Percentiles rank a stretch among this genome's conserved stretches.
Evolutionary conservation across 345 rosid genomes (phyloP).

Genomic region (Citrus maxima): DNA sequence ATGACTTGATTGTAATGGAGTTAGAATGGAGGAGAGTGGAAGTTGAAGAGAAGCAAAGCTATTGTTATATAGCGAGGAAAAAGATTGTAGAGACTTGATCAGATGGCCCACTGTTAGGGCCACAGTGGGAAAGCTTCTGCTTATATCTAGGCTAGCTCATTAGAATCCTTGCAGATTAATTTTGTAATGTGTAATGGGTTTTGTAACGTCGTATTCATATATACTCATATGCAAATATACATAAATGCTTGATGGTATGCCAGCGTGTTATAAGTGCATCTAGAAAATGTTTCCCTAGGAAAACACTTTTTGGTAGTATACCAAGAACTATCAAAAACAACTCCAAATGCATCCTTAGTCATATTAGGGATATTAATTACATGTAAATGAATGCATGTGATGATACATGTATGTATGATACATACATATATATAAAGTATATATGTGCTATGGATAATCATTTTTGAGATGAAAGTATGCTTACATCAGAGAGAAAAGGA

Average conservation of each 20-base stretch:
- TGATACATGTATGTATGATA: constrained; percentile 3
- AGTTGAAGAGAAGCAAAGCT: constrained; percentile 25
- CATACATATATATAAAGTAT: neutral
- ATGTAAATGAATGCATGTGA: too few species aligned
- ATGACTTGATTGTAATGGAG: neutral
- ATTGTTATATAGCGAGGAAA: constrained; percentile 46
- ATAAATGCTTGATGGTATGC: too few species aligned
- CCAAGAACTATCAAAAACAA: neutral
- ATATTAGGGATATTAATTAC: too few species aligned
- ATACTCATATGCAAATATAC: neutral
- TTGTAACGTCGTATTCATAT: neutral
- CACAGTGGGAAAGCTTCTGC: constrained; percentile 10
- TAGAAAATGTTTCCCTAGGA: too few species aligned
- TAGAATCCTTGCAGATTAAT: constrained; percentile 32
- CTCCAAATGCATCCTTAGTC: neutral
- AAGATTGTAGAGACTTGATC: constrained; percentile 18
- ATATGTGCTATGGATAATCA: constrained; percentile 47
- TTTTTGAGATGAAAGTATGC: constrained; percentile 35
- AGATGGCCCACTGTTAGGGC: constrained; percentile 36
- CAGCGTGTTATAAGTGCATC: too few species aligned
- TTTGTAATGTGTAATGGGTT: constrained; percentile 21
- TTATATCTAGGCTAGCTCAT: constrained; percentile 7
- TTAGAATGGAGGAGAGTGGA: constrained; percentile 25
- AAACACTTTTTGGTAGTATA: too few species aligned
- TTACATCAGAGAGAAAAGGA: constrained; percentile 45